These are phyloP conservation scores for Claviceps arundinis DNA, from an alignment of 2,329 filamentous ascomycete species.

Conservation along the genomic window DNA sequence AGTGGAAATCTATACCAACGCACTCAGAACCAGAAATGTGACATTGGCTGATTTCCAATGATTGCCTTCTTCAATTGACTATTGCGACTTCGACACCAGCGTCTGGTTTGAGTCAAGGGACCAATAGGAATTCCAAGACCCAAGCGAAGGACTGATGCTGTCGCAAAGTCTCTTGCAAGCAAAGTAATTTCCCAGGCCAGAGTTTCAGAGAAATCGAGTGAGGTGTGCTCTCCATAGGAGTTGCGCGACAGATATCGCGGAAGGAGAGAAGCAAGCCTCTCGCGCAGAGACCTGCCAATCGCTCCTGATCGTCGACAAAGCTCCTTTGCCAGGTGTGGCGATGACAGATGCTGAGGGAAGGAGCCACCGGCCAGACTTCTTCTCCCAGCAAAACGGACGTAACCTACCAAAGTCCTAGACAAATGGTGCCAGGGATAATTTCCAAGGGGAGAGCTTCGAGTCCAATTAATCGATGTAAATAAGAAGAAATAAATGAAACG, in stretches of 20 bases:
- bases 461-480: not conserved
- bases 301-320: not conserved
- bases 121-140: not conserved
- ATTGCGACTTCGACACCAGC: not conserved
- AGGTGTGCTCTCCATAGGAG: not conserved
- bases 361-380: not conserved
- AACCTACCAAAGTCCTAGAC: not conserved
- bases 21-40: not conserved
- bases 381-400: not conserved
- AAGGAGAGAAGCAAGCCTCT: not conserved
- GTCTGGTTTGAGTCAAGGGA: not conserved
- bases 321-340: not conserved
- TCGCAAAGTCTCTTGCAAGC: not conserved
- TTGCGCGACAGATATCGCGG: not conserved
- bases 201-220: not conserved
- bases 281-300: not conserved
- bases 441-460: not conserved
- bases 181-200: not conserved
- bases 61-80: slow-evolving; percentile 8
- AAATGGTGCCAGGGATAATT: not conserved
- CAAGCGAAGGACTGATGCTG: not conserved
- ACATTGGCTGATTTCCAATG: not conserved
- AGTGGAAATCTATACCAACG: slow-evolving; percentile 11
- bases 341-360: not conserved
- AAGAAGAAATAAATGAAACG: not conserved